Conservation (phyloP, 305 asterid species). For the Fraxinus ornus region DNA sequence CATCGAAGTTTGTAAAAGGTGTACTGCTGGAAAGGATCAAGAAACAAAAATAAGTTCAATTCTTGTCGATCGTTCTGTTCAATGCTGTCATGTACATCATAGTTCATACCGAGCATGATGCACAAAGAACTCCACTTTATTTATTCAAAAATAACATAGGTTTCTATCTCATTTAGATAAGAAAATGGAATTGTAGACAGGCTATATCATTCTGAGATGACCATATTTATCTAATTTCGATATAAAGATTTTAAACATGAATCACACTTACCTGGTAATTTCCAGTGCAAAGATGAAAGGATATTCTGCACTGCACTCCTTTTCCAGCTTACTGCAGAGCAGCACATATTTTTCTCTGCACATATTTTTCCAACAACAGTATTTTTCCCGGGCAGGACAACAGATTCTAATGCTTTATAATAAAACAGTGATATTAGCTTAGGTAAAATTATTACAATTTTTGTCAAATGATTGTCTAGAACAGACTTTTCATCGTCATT, state of each 20-base stretch:
- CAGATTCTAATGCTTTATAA: not conserved
- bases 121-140: not conserved
- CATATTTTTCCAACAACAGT: not conserved
- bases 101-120: not conserved
- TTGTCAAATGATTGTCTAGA: not conserved
- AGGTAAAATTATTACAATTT: not conserved
- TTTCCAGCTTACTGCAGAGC: too few species aligned
- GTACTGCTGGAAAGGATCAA: conserved; percentile 15
- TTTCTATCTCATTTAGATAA: not conserved
- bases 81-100: not conserved
- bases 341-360: too few species aligned
- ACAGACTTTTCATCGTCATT: not conserved
- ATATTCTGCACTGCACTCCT: not conserved
- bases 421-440: not conserved
- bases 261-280: not conserved
- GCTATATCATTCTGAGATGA: not conserved
- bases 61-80: not conserved
- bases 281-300: not conserved
- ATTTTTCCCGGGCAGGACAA: not conserved
- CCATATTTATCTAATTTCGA: not conserved
- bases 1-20: not conserved
- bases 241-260: not conserved
- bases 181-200: not conserved
- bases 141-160: not conserved
- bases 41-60: not conserved